Percentiles rank a stretch among this genome's conserved stretches.
Conservation (phyloP, 2,329 filamentous ascomycete genomes). For the Aspergillus transmontanensis region DNA sequence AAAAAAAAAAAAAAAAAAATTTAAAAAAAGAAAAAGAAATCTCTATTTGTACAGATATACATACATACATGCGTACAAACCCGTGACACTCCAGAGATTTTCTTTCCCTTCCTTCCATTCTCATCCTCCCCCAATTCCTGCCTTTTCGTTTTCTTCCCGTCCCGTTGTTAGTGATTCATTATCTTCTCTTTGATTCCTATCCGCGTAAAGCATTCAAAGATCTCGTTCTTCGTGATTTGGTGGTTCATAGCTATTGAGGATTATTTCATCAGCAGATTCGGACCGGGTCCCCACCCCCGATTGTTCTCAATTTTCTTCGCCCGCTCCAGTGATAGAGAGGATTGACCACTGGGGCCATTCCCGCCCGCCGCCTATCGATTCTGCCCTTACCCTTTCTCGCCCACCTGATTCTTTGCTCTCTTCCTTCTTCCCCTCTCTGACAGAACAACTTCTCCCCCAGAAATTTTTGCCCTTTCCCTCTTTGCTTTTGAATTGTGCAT, state of each 20-base stretch:
- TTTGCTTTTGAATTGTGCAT: constrained; percentile 5
- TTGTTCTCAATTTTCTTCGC: not conserved
- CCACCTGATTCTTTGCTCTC: constrained; percentile 26
- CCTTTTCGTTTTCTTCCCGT: not conserved
- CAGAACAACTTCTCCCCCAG: constrained; percentile 1
- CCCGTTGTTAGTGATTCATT: not conserved
- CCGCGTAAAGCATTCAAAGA: not conserved
- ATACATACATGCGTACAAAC: not conserved
- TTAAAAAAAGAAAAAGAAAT: not conserved
- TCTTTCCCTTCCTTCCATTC: not conserved
- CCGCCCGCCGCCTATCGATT: constrained; percentile 25
- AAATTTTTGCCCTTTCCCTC: constrained; percentile 8
- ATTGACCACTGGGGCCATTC: constrained; percentile 8
- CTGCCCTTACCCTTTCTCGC: constrained; percentile 22
- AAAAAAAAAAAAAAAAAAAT: not conserved
- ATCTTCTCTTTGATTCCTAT: not conserved
- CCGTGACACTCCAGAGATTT: constrained; percentile 6
- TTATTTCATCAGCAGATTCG: not conserved
- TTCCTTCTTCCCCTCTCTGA: constrained; percentile 18
- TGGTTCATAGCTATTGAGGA: not conserved
- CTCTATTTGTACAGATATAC: not conserved
- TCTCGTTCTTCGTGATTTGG: not conserved
- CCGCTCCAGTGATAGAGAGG: not conserved
- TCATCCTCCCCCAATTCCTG: not conserved
- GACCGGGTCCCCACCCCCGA: not conserved